Evolutionary conservation across 1,284 basidiomycete species (phyloP), one percentile per base, ranked within the genome.

Genomic region (Gymnopus androsaceus): DNA sequence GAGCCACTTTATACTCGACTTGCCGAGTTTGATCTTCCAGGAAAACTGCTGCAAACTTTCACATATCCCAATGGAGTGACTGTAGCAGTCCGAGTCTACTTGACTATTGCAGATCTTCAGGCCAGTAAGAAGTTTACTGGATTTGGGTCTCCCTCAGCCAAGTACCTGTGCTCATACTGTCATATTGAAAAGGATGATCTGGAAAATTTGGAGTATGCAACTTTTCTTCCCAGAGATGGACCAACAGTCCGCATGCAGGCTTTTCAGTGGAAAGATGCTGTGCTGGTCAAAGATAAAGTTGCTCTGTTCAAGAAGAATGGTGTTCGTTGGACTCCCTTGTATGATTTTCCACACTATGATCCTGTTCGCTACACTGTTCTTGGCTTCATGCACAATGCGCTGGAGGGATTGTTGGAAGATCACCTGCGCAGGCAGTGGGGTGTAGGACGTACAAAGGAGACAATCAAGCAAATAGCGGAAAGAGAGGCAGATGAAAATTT

Each of bases 81-180:
- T 1, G 47, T 60, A 14, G 33, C 50, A 7, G 55, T 51, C 25
- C 36, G 38, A 19, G 47, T 62, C 11, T 19, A 59, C 57, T 51
- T 59, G 25, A 21, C 54, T 27, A 60, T 62, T 42, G 62, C 53
- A 17, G 62, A 63, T 55, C 41, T 60, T 17, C 23, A 27, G 34
- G 62, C 61, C 12, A 57, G 60, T 38, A 57, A 55, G n/a, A 63
- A 62, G 37, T 40, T 54, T 3, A 27, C 37, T 27, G 61, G 61
- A 9, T 62, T 54, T 55, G 30, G 42, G 7, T 19, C 31, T 1
- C 15, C 14, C 15, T 40, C 15, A 11, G 42, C 57, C 5, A 34
- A 37, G 3, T 23, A 47, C 17, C 58, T 59, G 34, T 63, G 62
- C 48, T 38, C 59, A 0, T 60, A 27, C 21, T 63, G 62, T 37